A percentile compares a stretch with the other conserved stretches of the same genome.
Evolutionary conservation across 1,284 basidiomycete genomes (phyloP).

Genomic region (Calocybe gambosa): DNA sequence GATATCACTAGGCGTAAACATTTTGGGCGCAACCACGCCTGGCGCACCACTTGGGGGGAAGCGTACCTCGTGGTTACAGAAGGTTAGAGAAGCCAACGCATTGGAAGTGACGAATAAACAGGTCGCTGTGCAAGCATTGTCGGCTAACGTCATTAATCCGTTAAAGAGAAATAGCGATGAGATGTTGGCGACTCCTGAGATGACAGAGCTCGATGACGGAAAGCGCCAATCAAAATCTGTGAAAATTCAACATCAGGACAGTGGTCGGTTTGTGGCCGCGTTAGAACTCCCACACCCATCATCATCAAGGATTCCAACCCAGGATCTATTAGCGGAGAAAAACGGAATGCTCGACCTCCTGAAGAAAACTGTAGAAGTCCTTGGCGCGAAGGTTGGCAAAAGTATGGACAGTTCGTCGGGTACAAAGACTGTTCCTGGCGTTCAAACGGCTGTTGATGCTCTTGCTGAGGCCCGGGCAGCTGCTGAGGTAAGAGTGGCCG

Average conservation of each 20-base stretch:
- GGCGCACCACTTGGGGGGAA: slow-evolving; percentile 45
- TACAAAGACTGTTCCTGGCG: slow-evolving; percentile 44
- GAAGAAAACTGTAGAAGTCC: slow-evolving; percentile 61
- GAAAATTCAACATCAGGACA: slow-evolving; percentile 34
- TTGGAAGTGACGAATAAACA: slow-evolving; percentile 49
- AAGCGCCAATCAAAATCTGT: slow-evolving; percentile 43
- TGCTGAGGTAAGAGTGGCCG: slow-evolving; percentile 64
- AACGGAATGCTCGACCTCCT: slow-evolving; percentile 51
- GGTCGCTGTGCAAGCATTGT: slow-evolving; percentile 21
- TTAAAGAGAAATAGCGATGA: slow-evolving; percentile 68
- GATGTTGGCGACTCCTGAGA: slow-evolving; percentile 26
- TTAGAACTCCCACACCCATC: slow-evolving; percentile 1
- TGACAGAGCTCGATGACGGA: slow-evolving; percentile 24
- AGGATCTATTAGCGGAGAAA: slow-evolving; percentile 33
- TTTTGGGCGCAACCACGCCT: slow-evolving; percentile 33
- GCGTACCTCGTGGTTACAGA: slow-evolving; percentile 73
- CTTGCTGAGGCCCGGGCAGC: slow-evolving; percentile 66
- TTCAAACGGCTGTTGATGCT: slow-evolving; percentile 63
- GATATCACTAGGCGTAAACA: slow-evolving; percentile 27
- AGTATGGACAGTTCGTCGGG: slow-evolving; percentile 60
- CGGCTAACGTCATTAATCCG: slow-evolving; percentile 14
- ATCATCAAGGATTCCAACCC: slow-evolving; percentile 13
- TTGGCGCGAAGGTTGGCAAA: slow-evolving; percentile 58
- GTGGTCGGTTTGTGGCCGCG: slow-evolving; percentile 25
- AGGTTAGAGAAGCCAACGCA: slow-evolving; percentile 69